These are phyloP conservation scores for Phyllosticta paracitricarpa DNA, from an alignment of 2,329 filamentous ascomycete species.

Conservation along the genomic window DNA sequence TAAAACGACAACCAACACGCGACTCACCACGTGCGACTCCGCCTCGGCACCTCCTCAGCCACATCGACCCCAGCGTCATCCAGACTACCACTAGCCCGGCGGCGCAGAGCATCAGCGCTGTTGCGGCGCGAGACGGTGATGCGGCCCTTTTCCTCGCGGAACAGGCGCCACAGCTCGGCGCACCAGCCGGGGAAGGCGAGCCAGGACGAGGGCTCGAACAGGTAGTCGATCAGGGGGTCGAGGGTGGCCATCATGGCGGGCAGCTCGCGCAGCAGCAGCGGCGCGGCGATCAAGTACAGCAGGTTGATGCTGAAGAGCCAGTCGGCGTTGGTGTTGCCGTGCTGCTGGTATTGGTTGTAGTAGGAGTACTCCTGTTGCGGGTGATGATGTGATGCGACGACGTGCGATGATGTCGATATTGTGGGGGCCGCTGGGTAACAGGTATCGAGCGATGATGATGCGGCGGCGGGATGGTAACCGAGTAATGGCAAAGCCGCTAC, in stretches of 20 bases:
- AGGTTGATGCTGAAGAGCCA: constrained; percentile 2
- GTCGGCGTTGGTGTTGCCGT: background rate
- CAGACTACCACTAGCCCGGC: too few species aligned
- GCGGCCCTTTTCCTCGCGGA: background rate
- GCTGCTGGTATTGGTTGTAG: background rate
- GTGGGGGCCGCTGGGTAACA: too few species aligned
- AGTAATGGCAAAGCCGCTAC: too few species aligned
- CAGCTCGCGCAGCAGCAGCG: constrained; percentile 5
- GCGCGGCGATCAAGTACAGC: background rate
- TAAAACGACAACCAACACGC: too few species aligned
- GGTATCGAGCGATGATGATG: too few species aligned
- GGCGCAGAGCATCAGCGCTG: background rate
- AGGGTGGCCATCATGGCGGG: constrained; percentile 7
- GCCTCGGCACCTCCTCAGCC: too few species aligned
- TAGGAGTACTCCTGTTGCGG: background rate
- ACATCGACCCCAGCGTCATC: too few species aligned
- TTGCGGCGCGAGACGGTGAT: background rate
- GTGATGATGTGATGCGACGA: background rate
- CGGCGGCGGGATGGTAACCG: too few species aligned
- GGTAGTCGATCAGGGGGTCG: constrained; percentile 5
- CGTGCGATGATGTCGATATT: too few species aligned
- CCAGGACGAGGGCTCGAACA: constrained; percentile 6
- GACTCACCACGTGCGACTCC: too few species aligned
- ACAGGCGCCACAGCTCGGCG: constrained; percentile 7
- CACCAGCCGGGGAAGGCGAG: constrained; percentile 6